phyloP scores from a whole-genome alignment of 208 protist species.

The Borovskyia barvae region DNA sequence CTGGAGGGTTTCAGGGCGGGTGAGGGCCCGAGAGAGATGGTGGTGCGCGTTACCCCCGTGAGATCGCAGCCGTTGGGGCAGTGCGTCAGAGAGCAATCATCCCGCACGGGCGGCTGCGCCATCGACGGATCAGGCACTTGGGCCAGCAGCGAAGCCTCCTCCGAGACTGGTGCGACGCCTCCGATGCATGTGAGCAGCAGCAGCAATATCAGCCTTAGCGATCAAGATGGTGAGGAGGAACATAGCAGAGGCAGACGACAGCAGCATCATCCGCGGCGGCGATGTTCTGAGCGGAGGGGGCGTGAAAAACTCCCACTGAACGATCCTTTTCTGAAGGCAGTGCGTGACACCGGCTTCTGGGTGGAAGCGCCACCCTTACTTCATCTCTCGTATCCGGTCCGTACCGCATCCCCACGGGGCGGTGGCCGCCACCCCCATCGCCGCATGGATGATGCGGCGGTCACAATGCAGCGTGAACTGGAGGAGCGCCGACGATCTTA shows the following conservation, averaged over 20 bases:
- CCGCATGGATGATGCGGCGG: neutral
- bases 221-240: too few species aligned
- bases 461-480: conserved; percentile 2
- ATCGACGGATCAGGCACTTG: neutral
- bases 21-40: too few species aligned
- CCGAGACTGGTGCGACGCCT: conserved; percentile 2
- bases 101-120: neutral
- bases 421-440: neutral
- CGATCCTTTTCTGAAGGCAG: conserved; percentile 2
- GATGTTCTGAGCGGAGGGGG: neutral
- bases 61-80: too few species aligned
- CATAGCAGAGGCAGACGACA: too few species aligned
- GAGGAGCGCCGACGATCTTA: neutral
- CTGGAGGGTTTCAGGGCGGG: too few species aligned
- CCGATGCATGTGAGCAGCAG: neutral
- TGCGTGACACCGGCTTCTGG: neutral
- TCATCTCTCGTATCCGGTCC: neutral
- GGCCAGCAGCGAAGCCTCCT: conserved; percentile 8
- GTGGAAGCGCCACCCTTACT: conserved; percentile 15
- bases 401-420: neutral
- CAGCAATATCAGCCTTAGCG: too few species aligned
- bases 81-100: neutral
- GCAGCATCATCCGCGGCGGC: too few species aligned
- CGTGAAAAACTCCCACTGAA: neutral
- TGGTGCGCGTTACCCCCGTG: too few species aligned